A percentile compares a stretch with the other conserved stretches of the same genome.
phyloP scores from a whole-genome alignment of 768 basidiomycete species.

The Pulveroboletus sp. region DNA sequence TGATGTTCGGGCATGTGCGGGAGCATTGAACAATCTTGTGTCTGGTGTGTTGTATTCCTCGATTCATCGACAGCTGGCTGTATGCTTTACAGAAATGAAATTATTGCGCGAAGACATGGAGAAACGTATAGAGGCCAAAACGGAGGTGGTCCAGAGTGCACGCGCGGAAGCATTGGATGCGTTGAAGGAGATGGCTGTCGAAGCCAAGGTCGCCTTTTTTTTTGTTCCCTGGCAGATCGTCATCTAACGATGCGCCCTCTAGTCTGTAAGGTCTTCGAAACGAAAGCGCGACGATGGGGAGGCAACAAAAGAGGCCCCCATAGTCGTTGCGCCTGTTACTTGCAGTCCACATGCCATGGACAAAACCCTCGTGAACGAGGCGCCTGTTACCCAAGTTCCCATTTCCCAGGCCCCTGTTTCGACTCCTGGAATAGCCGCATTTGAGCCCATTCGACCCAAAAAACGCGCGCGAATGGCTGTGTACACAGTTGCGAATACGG shows the following conservation, averaged over 20 bases:
- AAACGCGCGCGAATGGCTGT: slow-evolving; percentile 44
- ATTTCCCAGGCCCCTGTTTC: not conserved
- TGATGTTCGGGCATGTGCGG: slow-evolving; percentile 30
- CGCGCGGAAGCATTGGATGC: slow-evolving; percentile 36
- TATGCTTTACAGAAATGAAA: slow-evolving; percentile 39
- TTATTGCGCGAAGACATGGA: slow-evolving; percentile 39
- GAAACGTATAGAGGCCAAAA: slow-evolving; percentile 42
- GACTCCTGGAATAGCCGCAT: not conserved
- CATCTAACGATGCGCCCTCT: slow-evolving; percentile 21
- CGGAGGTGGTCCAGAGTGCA: slow-evolving; percentile 40
- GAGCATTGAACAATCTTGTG: slow-evolving; percentile 36
- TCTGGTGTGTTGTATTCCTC: slow-evolving; percentile 33
- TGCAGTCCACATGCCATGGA: not conserved
- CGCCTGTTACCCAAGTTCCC: slow-evolving; percentile 4
- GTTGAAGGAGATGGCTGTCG: slow-evolving; percentile 33
- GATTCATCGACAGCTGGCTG: not conserved
- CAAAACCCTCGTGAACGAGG: not conserved
- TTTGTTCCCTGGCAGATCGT: slow-evolving; percentile 9
- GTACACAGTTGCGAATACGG: slow-evolving; percentile 48
- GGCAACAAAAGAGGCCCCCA: slow-evolving; percentile 11
- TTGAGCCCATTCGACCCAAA: slow-evolving; percentile 23
- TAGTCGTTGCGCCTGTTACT: not conserved
- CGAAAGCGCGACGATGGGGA: slow-evolving; percentile 55
- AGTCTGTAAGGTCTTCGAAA: slow-evolving; percentile 45
- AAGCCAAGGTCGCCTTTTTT: slow-evolving; percentile 28